These are phyloP conservation scores for Linanthus parryae DNA, from an alignment of 148 eudicot genomes.

Conservation along the genomic window DNA sequence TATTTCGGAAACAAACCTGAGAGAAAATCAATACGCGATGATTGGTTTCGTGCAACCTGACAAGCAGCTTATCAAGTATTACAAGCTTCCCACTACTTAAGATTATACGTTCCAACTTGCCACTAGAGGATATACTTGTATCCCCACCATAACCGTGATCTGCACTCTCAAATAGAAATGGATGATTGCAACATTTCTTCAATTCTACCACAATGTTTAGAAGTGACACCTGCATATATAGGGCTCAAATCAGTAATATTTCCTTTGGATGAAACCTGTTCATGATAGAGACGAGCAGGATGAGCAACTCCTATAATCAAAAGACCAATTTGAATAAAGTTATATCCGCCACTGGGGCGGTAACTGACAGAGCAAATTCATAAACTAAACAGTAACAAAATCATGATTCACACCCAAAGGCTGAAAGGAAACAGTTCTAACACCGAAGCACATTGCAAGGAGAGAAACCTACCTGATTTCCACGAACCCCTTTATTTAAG, in stretches of 20 bases:
- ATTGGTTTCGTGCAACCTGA: constrained; percentile 86
- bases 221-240: constrained; percentile 97
- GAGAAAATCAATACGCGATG: constrained; percentile 97
- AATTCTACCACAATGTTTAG: constrained; percentile 97
- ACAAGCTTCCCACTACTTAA: constrained; percentile 97
- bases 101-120: constrained; percentile 81
- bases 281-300: not conserved
- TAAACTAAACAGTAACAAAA: not conserved
- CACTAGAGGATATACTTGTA: constrained; percentile 55
- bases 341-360: no score
- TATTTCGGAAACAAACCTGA: constrained; percentile 48
- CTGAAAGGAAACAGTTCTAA: not conserved
- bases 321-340: no score
- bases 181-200: constrained; percentile 99
- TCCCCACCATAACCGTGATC: constrained; percentile 99
- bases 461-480: constrained; percentile 99
- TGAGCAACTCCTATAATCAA: no score
- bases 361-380: not conserved
- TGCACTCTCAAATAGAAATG: constrained; percentile 98
- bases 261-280: no score
- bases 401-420: not conserved
- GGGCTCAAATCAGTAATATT: no score
- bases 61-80: constrained; percentile 90
- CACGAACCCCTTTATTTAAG: constrained; percentile 97
- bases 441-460: constrained; percentile 9